Percentiles rank a stretch among this genome's conserved stretches.
Conservation (phyloP, 495 filamentous ascomycete species). For the Glarea lozoyensis region DNA sequence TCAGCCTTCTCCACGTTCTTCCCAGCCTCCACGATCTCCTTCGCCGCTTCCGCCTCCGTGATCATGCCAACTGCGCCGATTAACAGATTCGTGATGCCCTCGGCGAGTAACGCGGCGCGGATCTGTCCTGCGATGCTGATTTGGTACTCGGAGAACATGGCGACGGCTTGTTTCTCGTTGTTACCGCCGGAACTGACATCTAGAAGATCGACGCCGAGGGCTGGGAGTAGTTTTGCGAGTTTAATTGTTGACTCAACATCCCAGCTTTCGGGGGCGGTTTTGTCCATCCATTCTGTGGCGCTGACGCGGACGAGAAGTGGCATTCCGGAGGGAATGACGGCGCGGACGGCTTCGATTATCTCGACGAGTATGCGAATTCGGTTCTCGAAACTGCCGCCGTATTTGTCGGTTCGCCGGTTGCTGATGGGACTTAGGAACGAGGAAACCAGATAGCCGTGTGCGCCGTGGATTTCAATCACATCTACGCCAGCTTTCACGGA, state of each 20-base stretch:
- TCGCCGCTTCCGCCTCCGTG: slow-evolving; percentile 51
- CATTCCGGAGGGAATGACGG: slow-evolving; percentile 47
- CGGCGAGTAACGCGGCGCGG: slow-evolving; percentile 43
- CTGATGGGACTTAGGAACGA: slow-evolving; percentile 54
- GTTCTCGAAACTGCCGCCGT: slow-evolving; percentile 51
- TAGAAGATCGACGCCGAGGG: slow-evolving; percentile 61
- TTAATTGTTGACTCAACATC: slow-evolving; percentile 49
- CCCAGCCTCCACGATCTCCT: slow-evolving; percentile 42
- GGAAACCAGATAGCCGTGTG: slow-evolving; percentile 56
- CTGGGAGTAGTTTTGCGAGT: slow-evolving; percentile 56
- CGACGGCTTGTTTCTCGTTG: slow-evolving; percentile 49
- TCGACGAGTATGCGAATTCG: slow-evolving; percentile 40
- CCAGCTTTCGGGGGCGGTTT: slow-evolving; percentile 48
- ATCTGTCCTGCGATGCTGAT: slow-evolving; percentile 51
- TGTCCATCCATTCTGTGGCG: slow-evolving; percentile 64
- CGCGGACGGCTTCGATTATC: slow-evolving; percentile 35
- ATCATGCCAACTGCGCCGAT: slow-evolving; percentile 72
- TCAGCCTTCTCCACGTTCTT: slow-evolving; percentile 13
- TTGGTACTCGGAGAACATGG: slow-evolving; percentile 50
- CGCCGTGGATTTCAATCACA: slow-evolving; percentile 53
- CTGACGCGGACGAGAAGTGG: slow-evolving; percentile 63
- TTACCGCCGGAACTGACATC: slow-evolving; percentile 69
- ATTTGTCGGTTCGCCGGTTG: slow-evolving; percentile 49
- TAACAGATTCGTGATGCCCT: slow-evolving; percentile 42
- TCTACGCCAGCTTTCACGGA: slow-evolving; percentile 63